Evolutionary conservation across 768 basidiomycete species (phyloP), one percentile per base, ranked within the genome.

Genomic region (Calocybe cyanea): DNA sequence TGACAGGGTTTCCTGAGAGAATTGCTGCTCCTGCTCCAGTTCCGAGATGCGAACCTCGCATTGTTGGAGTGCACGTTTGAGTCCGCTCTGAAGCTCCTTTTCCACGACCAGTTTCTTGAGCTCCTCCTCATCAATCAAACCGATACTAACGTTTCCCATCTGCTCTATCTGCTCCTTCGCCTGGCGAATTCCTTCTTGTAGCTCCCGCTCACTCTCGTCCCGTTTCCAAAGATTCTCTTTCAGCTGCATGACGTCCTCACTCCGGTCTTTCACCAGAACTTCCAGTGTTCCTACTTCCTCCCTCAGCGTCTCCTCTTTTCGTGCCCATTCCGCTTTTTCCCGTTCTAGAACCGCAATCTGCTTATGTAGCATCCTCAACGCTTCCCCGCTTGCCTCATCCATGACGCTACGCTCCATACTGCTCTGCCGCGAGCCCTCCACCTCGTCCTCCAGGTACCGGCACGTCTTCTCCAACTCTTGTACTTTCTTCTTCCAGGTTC

Each of bases 361-460:
- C 4, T 75, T 65, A 57, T 97, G 89, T 35, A 96, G 73, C 65
- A 81, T 81, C 36, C 87, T 73, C 57, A 97, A 69, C 23, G 84
- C 90, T 63, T 83, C 82, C 2, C 85, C 76, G 48, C 85, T 87
- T 1, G 87, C 85, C 52, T 83, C 85, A 56, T 88, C 87, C 74
- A 95, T 93, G 32, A 94, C 66, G 51, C 90, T 87, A 15, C 83
- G 70, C 49, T 87, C 85, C 63, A 91, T 69, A 56, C 84, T 88
- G 57, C 89, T 88, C 54, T 87, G 82, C 32, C 92, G 74, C 34
- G 85, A 86, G 6, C 78, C 73, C 50, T 97, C 94, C 21, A 94
- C 87, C 59, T 94, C 87, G 59, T 94, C 92, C 68, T 95, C 87
- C 23, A 85, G 70, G 45, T 71, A 66, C 13, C 80, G 73, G 42